Percentiles rank a stretch among this genome's conserved stretches.
phyloP scores from a whole-genome alignment of 2,329 filamentous ascomycete species.

The Arthrobotrys sinensis region DNA sequence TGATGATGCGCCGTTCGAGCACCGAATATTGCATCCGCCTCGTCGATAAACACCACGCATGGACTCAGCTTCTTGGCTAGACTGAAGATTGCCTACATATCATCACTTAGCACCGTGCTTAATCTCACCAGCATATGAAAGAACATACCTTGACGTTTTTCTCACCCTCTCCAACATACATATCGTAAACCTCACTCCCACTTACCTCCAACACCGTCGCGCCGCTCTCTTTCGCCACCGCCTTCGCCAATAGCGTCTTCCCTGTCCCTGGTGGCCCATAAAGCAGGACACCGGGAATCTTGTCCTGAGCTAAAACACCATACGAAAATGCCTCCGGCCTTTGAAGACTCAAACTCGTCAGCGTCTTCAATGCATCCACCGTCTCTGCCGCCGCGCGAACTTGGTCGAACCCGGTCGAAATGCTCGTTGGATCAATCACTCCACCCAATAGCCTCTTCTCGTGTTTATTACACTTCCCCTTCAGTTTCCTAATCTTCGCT shows the following conservation, averaged over 20 bases:
- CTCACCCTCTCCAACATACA: conserved; percentile 95
- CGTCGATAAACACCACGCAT: conserved; percentile 95
- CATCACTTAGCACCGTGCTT: not conserved
- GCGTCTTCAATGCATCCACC: conserved; percentile 86
- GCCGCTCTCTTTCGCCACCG: conserved; percentile 78
- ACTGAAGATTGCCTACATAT: conserved; percentile 81
- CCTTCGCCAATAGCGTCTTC: conserved; percentile 79
- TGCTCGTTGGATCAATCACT: conserved; percentile 83
- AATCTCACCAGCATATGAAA: not conserved
- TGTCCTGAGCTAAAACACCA: conserved; percentile 89
- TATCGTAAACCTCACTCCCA: conserved; percentile 92
- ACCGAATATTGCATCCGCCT: conserved; percentile 92
- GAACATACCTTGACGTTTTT: conserved; percentile 81
- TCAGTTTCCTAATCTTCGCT: conserved; percentile 70
- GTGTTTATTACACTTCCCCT: conserved; percentile 78
- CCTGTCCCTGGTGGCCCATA: conserved; percentile 90
- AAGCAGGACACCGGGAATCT: conserved; percentile 88
- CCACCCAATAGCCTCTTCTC: conserved; percentile 87
- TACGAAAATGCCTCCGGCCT: conserved; percentile 97
- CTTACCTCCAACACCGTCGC: conserved; percentile 87
- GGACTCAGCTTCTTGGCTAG: conserved; percentile 92
- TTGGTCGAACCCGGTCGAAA: conserved; percentile 88
- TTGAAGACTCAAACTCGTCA: conserved; percentile 88
- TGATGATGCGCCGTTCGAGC: conserved; percentile 78
- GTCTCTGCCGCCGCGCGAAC: conserved; percentile 87